Base-by-base conservation (phyloP, 1,284 basidiomycete genomes). In the Clitocybe nebularis region DNA sequence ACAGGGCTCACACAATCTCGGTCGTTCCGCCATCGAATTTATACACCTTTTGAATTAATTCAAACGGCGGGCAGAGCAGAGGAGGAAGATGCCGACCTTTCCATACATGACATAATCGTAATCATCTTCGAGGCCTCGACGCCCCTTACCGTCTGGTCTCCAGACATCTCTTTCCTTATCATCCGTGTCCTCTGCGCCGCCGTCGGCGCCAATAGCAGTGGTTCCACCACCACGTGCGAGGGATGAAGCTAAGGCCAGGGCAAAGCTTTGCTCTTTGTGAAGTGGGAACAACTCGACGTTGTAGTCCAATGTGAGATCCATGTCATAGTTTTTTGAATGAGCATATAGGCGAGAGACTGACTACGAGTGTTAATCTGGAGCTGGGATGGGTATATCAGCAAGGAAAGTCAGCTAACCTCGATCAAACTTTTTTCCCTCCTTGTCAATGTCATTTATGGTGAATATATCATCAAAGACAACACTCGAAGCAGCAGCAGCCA, bases 81-180 rank as follows among this genome's bases (percentile, higher is more conserved):
- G 30, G 13, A 10, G 21, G 35, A 33, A 21, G 38, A 39, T 26
- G 13, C 44, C 46, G 53, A 93, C 91, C 81, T 96, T 98, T 33
- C 95, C 95, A 62, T 92, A 93, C 94, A 98, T 97, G 51, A 99
- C 95, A 71, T 99, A 99, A 61, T 98, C 95, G 58, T 93, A 99
- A 54, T 98, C 94, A 48, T 93, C 90, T 50, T 97, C 94, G 22
- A 99, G 64, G 0, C 94, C 94, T 59, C 85, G 74, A 52, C 81
- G 75, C 3, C 90, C 87, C 64, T 89, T 90, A 41, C 89, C 80
- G 67, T 92, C 87, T 60, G 92, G 89, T 62, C 93, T 69, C 91
- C 93, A 93, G 37, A 89, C 78, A 58, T 89, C 77, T 42, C 76
- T 68, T 50, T 89, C 82, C 62, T 89, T 84, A 58, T 84, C 81